A percentile compares a stretch with the other conserved stretches of the same genome.
Conservation (phyloP, 2,329 filamentous ascomycete species). For the Fusarium chaquense region DNA sequence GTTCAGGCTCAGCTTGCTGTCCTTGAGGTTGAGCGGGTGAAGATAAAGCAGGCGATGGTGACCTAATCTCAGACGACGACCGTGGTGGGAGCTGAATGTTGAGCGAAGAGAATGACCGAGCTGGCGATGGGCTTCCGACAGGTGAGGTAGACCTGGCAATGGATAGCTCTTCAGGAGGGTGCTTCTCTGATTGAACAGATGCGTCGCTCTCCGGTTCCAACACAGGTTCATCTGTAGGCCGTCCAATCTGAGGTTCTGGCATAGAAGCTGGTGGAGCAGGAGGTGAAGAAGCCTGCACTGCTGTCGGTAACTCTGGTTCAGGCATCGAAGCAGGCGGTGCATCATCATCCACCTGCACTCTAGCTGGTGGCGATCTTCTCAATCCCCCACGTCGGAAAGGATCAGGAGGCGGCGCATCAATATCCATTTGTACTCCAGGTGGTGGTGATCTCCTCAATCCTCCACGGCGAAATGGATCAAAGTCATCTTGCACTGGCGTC, state of each 20-base stretch:
- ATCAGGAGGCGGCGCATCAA: slow-evolving; percentile 28
- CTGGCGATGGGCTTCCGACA: slow-evolving; percentile 16
- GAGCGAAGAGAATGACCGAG: slow-evolving; percentile 13
- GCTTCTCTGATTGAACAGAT: background rate
- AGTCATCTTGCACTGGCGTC: slow-evolving; percentile 31
- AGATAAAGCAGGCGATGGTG: background rate
- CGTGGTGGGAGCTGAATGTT: slow-evolving; percentile 4
- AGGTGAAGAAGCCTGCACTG: slow-evolving; percentile 9
- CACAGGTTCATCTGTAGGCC: background rate
- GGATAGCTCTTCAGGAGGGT: slow-evolving; percentile 2
- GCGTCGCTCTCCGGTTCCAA: slow-evolving; percentile 1
- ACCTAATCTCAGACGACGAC: slow-evolving; percentile 1
- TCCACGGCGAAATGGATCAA: slow-evolving; percentile 51
- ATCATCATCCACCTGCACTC: slow-evolving; percentile 34
- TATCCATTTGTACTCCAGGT: slow-evolving; percentile 49
- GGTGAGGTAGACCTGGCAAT: slow-evolving; percentile 2
- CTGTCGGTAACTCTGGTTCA: slow-evolving; percentile 20
- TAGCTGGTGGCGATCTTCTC: slow-evolving; percentile 49
- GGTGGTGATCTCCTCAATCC: slow-evolving; percentile 48
- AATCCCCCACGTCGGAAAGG: slow-evolving; percentile 49
- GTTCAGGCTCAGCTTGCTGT: background rate
- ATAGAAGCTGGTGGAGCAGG: slow-evolving; percentile 27
- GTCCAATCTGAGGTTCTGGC: slow-evolving; percentile 9
- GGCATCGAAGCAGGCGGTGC: slow-evolving; percentile 35
- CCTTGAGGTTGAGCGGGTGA: background rate